Evolutionary conservation across 805 yeast genomes (phyloP).

Genomic region (Saccharomycopsis fibuligera): DNA sequence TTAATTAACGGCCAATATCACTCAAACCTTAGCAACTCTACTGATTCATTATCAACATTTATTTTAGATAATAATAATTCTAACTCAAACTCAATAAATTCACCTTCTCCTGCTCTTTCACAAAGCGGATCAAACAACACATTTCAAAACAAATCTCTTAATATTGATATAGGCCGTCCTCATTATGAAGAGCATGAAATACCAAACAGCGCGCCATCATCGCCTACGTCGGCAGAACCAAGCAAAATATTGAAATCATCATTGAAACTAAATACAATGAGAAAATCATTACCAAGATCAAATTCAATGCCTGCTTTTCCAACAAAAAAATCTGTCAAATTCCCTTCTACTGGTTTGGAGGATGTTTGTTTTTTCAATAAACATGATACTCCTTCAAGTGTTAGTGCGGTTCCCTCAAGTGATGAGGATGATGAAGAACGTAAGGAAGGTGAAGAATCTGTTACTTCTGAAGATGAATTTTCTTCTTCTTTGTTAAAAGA

Average conservation of each 20-base stretch:
- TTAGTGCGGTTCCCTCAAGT: conserved; percentile 14
- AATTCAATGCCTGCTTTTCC: conserved; percentile 18
- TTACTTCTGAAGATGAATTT: background rate
- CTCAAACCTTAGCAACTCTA: background rate
- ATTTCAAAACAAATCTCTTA: background rate
- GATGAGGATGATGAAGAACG: conserved; percentile 16
- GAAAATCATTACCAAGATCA: conserved; percentile 5
- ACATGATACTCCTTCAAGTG: conserved; percentile 20
- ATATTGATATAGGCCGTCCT: too few species aligned
- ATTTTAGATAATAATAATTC: background rate
- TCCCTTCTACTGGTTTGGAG: conserved; percentile 19
- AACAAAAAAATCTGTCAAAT: conserved; percentile 18
- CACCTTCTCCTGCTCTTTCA: background rate
- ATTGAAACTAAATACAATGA: conserved; percentile 3
- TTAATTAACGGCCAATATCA: background rate
- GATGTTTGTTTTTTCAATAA: conserved; percentile 20
- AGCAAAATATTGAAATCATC: conserved; percentile 15
- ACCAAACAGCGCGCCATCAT: background rate
- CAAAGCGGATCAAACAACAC: background rate
- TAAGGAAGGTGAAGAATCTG: conserved; percentile 9
- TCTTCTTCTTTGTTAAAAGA: background rate
- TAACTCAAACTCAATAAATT: background rate
- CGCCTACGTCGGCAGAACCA: conserved; percentile 1
- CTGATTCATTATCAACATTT: conserved; percentile 14
- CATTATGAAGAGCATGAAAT: background rate